Evolutionary conservation across 768 basidiomycete species (phyloP).

Genomic region (Tephrocybe rancida): DNA sequence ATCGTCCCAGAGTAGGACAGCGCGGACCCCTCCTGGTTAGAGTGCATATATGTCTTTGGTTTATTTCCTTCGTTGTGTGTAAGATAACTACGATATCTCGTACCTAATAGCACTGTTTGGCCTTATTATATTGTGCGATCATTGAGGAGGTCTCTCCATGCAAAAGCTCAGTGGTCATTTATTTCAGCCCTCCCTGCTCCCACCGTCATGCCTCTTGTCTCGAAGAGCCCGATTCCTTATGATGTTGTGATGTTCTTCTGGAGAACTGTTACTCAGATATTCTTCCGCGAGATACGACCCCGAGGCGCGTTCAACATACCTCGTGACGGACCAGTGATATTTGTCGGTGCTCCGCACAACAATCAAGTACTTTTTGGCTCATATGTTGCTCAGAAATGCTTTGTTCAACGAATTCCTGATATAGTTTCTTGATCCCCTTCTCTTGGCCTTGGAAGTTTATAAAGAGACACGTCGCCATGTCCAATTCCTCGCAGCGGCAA

Average conservation of each 20-base stretch:
- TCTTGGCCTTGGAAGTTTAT: conserved; percentile 83
- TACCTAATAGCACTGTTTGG: conserved; percentile 4
- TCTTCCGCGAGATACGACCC: conserved; percentile 95
- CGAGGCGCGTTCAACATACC: conserved; percentile 96
- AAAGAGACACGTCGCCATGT: conserved; percentile 82
- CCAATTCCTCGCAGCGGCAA: conserved; percentile 86
- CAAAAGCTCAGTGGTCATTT: neutral
- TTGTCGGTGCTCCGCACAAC: conserved; percentile 90
- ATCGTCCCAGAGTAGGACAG: conserved; percentile 38
- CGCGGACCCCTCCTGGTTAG: conserved; percentile 31
- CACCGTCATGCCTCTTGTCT: conserved; percentile 21
- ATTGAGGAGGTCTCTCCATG: neutral
- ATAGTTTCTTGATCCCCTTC: conserved; percentile 91
- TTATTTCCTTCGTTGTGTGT: conserved; percentile 3
- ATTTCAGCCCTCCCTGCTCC: neutral
- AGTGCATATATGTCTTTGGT: neutral
- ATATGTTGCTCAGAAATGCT: neutral
- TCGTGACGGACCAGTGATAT: conserved; percentile 85
- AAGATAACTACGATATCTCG: neutral
- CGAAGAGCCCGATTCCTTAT: conserved; percentile 45
- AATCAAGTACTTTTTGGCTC: conserved; percentile 67
- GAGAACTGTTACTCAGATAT: conserved; percentile 85
- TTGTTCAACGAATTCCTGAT: conserved; percentile 17
- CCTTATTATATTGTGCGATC: conserved; percentile 9
- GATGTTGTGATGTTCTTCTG: conserved; percentile 84